phyloP scores from a whole-genome alignment of 2,329 filamentous ascomycete species.

The Hypoxylon sp. region DNA sequence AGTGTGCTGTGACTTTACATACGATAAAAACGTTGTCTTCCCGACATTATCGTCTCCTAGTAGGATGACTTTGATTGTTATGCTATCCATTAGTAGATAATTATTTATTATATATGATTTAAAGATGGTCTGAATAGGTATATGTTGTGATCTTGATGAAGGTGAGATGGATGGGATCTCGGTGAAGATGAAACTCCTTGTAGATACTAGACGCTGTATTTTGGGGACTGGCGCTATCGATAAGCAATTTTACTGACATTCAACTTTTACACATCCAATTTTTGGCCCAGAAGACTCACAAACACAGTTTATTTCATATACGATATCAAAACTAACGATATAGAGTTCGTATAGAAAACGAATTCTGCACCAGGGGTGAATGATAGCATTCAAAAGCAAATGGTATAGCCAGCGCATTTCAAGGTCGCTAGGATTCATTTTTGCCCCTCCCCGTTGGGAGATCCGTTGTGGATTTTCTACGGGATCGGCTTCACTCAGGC shows the following conservation, averaged over 20 bases:
- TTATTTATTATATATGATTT: not conserved
- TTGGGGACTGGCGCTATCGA: constrained; percentile 35
- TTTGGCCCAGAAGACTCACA: not conserved
- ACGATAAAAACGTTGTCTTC: constrained; percentile 71
- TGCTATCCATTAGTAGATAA: constrained; percentile 53
- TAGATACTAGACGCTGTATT: constrained; percentile 1
- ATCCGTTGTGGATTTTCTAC: constrained; percentile 38
- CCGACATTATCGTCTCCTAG: constrained; percentile 68
- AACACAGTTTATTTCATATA: too few relatives aligned
- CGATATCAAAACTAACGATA: too few relatives aligned
- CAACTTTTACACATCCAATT: constrained; percentile 16
- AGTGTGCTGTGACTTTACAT: constrained; percentile 41
- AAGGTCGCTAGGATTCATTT: constrained; percentile 23
- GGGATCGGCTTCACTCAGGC: constrained; percentile 15
- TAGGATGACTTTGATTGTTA: constrained; percentile 62
- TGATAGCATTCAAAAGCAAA: constrained; percentile 36
- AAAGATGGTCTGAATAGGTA: not conserved
- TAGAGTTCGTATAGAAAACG: too few relatives aligned
- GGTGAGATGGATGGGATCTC: too few relatives aligned
- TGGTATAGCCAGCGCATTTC: constrained; percentile 37
- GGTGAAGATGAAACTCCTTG: too few relatives aligned
- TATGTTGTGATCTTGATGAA: too few relatives aligned
- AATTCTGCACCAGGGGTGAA: constrained; percentile 27
- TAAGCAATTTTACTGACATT: constrained; percentile 34
- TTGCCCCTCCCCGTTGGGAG: constrained; percentile 20